These are phyloP conservation scores for Anthracocystis walkeri DNA, from an alignment of 1,284 basidiomycete genomes.

Conservation along the genomic window DNA sequence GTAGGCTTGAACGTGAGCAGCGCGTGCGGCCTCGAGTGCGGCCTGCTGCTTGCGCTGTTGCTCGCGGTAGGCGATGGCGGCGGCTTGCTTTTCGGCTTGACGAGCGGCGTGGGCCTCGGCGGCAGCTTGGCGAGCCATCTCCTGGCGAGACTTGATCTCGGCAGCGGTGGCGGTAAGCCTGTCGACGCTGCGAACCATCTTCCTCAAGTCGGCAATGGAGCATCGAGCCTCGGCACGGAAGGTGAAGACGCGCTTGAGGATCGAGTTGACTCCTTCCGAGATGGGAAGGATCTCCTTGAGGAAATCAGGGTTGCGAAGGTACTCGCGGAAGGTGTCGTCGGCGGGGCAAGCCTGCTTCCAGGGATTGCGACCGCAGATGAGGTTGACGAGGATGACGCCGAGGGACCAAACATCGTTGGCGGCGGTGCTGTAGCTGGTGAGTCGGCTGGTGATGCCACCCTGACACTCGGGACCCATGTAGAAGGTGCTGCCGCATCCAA, in stretches of 20 bases:
- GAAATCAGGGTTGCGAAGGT: slow-evolving; percentile 64
- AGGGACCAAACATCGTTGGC: slow-evolving; percentile 90
- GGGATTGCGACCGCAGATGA: slow-evolving; percentile 86
- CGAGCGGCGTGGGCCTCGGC: slow-evolving; percentile 40
- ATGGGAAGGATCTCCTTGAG: slow-evolving; percentile 67
- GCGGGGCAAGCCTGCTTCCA: slow-evolving; percentile 81
- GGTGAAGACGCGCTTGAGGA: slow-evolving; percentile 67
- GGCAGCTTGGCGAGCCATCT: slow-evolving; percentile 43
- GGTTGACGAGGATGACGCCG: slow-evolving; percentile 90
- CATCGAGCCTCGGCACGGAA: slow-evolving; percentile 63
- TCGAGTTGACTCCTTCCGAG: slow-evolving; percentile 63
- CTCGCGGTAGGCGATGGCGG: slow-evolving; percentile 34
- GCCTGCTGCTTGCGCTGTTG: slow-evolving; percentile 45
- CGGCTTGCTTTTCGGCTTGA: slow-evolving; percentile 47
- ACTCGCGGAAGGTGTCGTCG: slow-evolving; percentile 78
- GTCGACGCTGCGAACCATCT: slow-evolving; percentile 56
- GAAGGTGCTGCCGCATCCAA: slow-evolving; percentile 94
- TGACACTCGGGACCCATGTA: slow-evolving; percentile 98
- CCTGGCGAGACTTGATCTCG: slow-evolving; percentile 56
- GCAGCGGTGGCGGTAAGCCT: slow-evolving; percentile 64
- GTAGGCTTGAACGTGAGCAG: slow-evolving; percentile 28
- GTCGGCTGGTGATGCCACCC: slow-evolving; percentile 75
- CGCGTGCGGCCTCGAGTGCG: slow-evolving; percentile 38
- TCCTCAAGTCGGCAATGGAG: slow-evolving; percentile 57
- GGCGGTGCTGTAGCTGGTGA: slow-evolving; percentile 78